These are phyloP conservation scores for Tolypocladium paradoxum DNA, from an alignment of 2,329 filamentous ascomycete genomes.

Conservation along the genomic window DNA sequence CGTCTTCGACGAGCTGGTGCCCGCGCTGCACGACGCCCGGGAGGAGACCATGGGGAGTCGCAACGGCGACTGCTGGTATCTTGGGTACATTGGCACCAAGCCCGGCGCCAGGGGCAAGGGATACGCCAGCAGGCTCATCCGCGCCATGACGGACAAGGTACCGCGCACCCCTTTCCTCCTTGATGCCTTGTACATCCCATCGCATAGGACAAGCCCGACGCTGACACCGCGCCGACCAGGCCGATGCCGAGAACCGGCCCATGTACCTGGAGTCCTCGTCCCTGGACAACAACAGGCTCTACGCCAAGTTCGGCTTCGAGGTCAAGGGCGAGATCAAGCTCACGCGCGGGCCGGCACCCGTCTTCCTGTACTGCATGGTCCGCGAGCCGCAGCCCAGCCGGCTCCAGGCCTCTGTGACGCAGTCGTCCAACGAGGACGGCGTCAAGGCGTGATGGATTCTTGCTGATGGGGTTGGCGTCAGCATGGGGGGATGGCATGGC, in stretches of 20 bases:
- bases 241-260: conserved; percentile 55
- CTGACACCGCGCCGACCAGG: conserved; percentile 16
- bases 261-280: conserved; percentile 76
- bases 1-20: conserved; percentile 69
- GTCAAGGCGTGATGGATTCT: conserved; percentile 1
- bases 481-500: neutral
- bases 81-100: conserved; percentile 74
- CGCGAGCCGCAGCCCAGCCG: conserved; percentile 47
- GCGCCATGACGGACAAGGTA: conserved; percentile 55
- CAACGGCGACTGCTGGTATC: conserved; percentile 63
- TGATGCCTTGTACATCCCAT: too few relatives aligned
- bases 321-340: conserved; percentile 52
- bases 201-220: neutral
- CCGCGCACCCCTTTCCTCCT: neutral
- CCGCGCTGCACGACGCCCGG: conserved; percentile 64
- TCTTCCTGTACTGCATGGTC: conserved; percentile 72
- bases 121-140: conserved; percentile 60
- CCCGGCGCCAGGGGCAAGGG: conserved; percentile 60
- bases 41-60: conserved; percentile 54
- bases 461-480: neutral
- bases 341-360: conserved; percentile 43
- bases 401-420: conserved; percentile 4
- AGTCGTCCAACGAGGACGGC: conserved; percentile 4
- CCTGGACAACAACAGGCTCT: conserved; percentile 56
- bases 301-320: conserved; percentile 65